Percentiles rank a stretch among this genome's conserved stretches.
phyloP scores from a whole-genome alignment of 352 stramenopile genomes.

The Phytophthora multivora region DNA sequence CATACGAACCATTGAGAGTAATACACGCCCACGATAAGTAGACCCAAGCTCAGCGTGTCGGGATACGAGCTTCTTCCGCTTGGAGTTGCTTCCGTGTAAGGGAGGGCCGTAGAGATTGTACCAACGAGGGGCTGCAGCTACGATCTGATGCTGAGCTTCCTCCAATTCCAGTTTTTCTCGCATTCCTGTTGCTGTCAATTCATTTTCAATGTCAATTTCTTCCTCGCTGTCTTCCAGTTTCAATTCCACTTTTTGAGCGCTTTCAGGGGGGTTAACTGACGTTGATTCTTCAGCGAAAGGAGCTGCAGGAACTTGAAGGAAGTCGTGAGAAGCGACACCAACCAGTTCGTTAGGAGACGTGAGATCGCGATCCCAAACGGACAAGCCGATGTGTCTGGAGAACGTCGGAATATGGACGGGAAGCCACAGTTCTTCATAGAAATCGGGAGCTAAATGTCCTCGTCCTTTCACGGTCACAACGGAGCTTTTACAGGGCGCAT shows the following conservation, averaged over 20 bases:
- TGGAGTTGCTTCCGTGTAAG: conserved; percentile 55
- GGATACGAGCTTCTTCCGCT: conserved; percentile 53
- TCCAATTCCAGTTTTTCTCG: conserved; percentile 18
- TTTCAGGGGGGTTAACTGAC: background rate
- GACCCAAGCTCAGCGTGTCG: conserved; percentile 72
- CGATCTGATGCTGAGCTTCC: conserved; percentile 11
- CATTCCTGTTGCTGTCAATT: background rate
- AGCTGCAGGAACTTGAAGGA: conserved; percentile 50
- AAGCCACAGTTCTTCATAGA: conserved; percentile 88
- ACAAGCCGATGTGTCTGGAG: conserved; percentile 71
- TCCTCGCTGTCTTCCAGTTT: conserved; percentile 16
- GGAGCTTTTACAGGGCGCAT: conserved; percentile 46
- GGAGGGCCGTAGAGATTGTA: conserved; percentile 90
- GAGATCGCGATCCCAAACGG: conserved; percentile 82
- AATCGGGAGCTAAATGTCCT: conserved; percentile 53
- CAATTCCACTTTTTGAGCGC: conserved; percentile 3
- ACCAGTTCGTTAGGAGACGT: conserved; percentile 76
- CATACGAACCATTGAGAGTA: conserved; percentile 79
- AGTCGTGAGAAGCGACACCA: conserved; percentile 72
- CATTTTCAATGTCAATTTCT: background rate
- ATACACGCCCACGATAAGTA: conserved; percentile 77
- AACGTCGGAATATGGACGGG: conserved; percentile 81
- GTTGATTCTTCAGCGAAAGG: background rate
- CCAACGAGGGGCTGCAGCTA: conserved; percentile 51
- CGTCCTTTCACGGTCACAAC: conserved; percentile 70